phyloP scores from a whole-genome alignment of 129 eudicot genomes.

The Chrysanthemum lavandulifolium region DNA sequence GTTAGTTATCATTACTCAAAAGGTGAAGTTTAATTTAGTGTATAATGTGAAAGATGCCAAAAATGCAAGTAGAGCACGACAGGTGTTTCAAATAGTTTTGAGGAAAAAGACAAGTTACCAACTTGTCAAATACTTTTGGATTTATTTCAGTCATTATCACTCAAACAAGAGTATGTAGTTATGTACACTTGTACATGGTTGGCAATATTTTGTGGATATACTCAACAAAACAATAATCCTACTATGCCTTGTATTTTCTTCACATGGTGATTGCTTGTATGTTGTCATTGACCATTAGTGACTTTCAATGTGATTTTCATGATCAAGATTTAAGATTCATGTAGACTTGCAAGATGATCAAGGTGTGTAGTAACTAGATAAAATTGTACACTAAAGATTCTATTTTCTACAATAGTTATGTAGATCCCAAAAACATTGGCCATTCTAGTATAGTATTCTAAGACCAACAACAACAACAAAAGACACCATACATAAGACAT shows the following conservation, averaged over 20 bases:
- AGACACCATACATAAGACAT: conserved; percentile 22
- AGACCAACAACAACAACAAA: conserved; percentile 29
- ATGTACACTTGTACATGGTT: too few relatives aligned
- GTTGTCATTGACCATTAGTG: too few relatives aligned
- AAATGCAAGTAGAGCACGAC: background rate
- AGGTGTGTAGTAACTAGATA: background rate
- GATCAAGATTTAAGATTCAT: too few relatives aligned
- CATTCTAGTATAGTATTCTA: conserved; percentile 31
- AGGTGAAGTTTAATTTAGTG: background rate
- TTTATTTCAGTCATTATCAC: too few relatives aligned
- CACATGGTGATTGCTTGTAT: too few relatives aligned
- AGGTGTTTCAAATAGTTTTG: background rate
- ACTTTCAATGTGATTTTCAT: too few relatives aligned
- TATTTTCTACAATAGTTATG: conserved; percentile 19
- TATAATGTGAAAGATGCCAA: background rate
- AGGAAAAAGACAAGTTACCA: background rate
- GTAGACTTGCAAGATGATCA: too few relatives aligned
- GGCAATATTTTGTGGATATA: too few relatives aligned
- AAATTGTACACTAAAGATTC: conserved; percentile 12
- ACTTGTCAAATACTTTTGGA: background rate
- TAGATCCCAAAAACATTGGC: conserved; percentile 24
- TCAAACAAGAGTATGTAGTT: too few relatives aligned
- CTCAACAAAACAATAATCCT: too few relatives aligned
- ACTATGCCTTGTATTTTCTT: background rate
- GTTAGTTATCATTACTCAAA: conserved; percentile 20